phyloP scores from a whole-genome alignment of 2,329 filamentous ascomycete genomes.

The Sporothrix sp. region DNA sequence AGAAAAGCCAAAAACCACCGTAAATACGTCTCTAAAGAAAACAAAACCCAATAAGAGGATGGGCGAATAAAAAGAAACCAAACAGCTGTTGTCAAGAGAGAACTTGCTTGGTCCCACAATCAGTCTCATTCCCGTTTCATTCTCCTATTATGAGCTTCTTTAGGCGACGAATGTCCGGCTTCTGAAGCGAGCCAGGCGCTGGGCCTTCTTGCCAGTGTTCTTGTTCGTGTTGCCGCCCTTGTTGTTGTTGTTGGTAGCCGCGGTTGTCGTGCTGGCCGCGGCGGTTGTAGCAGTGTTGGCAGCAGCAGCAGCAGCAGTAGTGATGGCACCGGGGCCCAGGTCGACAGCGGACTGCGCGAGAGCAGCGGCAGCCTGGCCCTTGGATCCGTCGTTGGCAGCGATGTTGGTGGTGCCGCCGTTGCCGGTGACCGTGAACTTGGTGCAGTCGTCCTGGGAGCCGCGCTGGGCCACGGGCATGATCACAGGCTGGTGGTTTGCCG shows the following conservation, averaged over 20 bases:
- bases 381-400: constrained; percentile 22
- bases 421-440: constrained; percentile 31
- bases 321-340: constrained; percentile 20
- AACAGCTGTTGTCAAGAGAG: not conserved
- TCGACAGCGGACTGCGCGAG: constrained; percentile 20
- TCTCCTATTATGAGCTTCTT: not conserved
- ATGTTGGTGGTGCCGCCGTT: constrained; percentile 21
- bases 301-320: constrained; percentile 13
- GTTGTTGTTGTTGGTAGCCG: constrained; percentile 11
- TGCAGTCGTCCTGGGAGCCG: constrained; percentile 37
- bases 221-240: constrained; percentile 10
- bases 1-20: not conserved
- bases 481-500: constrained; percentile 36
- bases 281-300: constrained; percentile 15
- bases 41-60: not conserved
- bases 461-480: constrained; percentile 36
- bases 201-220: constrained; percentile 7
- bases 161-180: constrained; percentile 19
- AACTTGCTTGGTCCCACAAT: not conserved
- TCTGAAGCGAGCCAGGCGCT: constrained; percentile 18
- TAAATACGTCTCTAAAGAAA: not conserved
- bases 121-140: not conserved
- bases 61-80: not conserved
- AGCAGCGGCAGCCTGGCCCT: constrained; percentile 20
- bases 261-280: constrained; percentile 5